A percentile compares a stretch with the other conserved stretches of the same genome.
Conservation (phyloP, 1,284 basidiomycete genomes). For the Clitocybe nebularis region DNA sequence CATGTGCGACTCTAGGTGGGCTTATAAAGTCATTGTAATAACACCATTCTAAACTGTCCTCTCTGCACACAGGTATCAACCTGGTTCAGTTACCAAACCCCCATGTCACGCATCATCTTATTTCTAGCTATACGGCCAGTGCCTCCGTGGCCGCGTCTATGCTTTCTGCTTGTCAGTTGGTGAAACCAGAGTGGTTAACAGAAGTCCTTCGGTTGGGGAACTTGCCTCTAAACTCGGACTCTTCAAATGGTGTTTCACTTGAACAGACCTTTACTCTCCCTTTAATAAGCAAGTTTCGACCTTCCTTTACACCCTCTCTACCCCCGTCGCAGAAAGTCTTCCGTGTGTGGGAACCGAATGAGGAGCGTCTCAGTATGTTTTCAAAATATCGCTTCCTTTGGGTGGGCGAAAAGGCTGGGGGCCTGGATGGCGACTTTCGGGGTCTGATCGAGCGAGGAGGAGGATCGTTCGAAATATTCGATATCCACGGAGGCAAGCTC, state of each 20-base stretch:
- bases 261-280: slow-evolving; percentile 51
- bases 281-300: slow-evolving; percentile 48
- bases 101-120: slow-evolving; percentile 59
- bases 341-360: slow-evolving; percentile 61
- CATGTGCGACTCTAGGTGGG: slow-evolving; percentile 55
- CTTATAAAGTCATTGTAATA: slow-evolving; percentile 3
- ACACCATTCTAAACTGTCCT: slow-evolving; percentile 4
- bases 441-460: slow-evolving; percentile 51
- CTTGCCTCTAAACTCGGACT: slow-evolving; percentile 28
- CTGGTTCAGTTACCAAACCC: slow-evolving; percentile 39
- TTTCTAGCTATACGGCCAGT: slow-evolving; percentile 43
- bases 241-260: slow-evolving; percentile 34
- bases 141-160: slow-evolving; percentile 51
- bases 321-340: slow-evolving; percentile 43
- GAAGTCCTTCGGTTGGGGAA: slow-evolving; percentile 50
- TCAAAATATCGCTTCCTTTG: slow-evolving; percentile 52
- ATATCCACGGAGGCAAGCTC: slow-evolving; percentile 40
- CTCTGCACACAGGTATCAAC: slow-evolving; percentile 44
- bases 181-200: slow-evolving; percentile 60
- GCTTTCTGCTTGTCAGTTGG: slow-evolving; percentile 49
- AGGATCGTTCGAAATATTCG: slow-evolving; percentile 57
- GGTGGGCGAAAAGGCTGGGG: slow-evolving; percentile 49
- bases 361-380: slow-evolving; percentile 53
- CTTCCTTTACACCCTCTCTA: slow-evolving; percentile 48
- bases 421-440: slow-evolving; percentile 41